Base-by-base conservation (phyloP, 352 stramenopile species). In the Globisporangium polare region DNA sequence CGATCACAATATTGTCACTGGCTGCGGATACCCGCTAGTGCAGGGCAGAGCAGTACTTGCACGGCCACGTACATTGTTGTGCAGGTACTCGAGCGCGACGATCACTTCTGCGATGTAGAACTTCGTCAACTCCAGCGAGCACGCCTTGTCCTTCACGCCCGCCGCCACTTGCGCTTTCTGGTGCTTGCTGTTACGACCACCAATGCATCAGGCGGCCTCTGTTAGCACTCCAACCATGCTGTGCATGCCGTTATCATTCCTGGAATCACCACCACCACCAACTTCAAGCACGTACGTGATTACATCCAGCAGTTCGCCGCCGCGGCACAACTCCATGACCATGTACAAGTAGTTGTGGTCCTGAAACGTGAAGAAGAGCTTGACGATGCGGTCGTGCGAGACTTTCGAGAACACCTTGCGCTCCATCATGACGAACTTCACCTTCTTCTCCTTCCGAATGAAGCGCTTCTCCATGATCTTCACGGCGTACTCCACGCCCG, bases 31-130 rank as follows among this genome's bases (percentile, higher is more conserved):
- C 5, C 8, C 29, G 29, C 29, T 33, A 33, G 29, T 33, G 29
- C 29, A 33, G 8, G 29, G 29, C 8, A 33, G 54, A 42, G 22
- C 20, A 47, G 35, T 3, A 29, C 15, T 6, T 33, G 31, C 13
- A 49, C 24, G n/a, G 29, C 13, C 1, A 62, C 69, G 45, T 62
- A 80, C 74, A 55, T 90, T 91, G 35, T 83, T 85, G 69, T 98
- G 97, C 47, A 99, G 74, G 72, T 99, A 99, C 66, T 96, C 78
- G 17, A 99, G 72, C 22, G 95, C 96, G 5, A 96, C 66, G 31
- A 97, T 66, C 56, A 99, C 88, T 76, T 99, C 94, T 18, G 94
- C 80, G 33, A 98, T 96, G 66, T 98, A 95, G 60, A 98, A 97
- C 55, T 84, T 76, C n/a, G 91, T 94, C 15, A 98, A 69, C 26